Conservation (phyloP, 2,329 filamentous ascomycete genomes). For the Chaetomium sp. region DNA sequence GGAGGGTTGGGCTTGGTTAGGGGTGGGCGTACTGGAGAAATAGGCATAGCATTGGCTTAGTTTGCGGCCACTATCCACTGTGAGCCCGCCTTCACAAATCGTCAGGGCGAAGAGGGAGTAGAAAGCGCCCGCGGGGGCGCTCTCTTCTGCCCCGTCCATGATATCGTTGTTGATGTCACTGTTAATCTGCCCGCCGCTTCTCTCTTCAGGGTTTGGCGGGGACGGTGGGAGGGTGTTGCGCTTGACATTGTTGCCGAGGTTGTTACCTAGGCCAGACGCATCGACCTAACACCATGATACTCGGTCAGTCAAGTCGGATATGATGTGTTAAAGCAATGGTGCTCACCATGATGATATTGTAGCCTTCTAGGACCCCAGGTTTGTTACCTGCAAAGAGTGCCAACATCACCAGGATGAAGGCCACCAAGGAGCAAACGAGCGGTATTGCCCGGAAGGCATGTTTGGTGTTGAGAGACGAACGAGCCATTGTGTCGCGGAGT, state of each 20-base stretch:
- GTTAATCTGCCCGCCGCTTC: slow-evolving; percentile 18
- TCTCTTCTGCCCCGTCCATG: slow-evolving; percentile 8
- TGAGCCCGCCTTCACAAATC: slow-evolving; percentile 31
- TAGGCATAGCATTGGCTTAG: slow-evolving; percentile 21
- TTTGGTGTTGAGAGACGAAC: neutral
- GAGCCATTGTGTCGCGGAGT: neutral
- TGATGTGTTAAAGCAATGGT: neutral
- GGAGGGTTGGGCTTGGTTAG: neutral
- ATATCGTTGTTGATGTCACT: slow-evolving; percentile 22
- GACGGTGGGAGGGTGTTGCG: neutral
- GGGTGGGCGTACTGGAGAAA: slow-evolving; percentile 9
- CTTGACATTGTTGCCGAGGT: slow-evolving; percentile 7
- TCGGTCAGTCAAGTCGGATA: neutral
- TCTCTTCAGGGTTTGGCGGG: slow-evolving; percentile 9
- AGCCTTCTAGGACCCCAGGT: slow-evolving; percentile 27
- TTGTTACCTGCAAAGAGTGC: slow-evolving; percentile 30
- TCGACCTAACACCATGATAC: slow-evolving; percentile 24
- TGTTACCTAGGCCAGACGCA: slow-evolving; percentile 27
- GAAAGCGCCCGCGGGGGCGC: slow-evolving; percentile 26
- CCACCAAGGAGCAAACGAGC: slow-evolving; percentile 10
- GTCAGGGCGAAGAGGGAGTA: slow-evolving; percentile 30
- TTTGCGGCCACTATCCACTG: neutral
- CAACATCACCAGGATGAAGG: slow-evolving; percentile 32
- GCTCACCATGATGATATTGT: slow-evolving; percentile 30
- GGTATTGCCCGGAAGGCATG: slow-evolving; percentile 6